These are phyloP conservation scores for Nicotiana tomentosiformis DNA, from an alignment of 257 asterid genomes.

Conservation along the genomic window DNA sequence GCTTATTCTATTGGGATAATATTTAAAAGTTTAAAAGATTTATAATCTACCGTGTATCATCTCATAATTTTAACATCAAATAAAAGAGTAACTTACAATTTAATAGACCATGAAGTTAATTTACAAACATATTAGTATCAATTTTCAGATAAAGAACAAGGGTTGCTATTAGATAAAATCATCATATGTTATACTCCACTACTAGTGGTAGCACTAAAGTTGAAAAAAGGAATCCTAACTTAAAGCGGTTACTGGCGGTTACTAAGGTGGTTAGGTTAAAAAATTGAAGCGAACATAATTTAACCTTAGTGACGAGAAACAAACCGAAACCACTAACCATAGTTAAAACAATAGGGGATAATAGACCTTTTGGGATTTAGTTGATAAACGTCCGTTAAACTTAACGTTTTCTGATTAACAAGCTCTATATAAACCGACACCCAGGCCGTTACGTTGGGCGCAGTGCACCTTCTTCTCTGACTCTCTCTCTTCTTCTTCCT, in stretches of 20 bases:
- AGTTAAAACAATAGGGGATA: constrained; percentile 14
- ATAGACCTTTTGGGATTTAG: constrained; percentile 6
- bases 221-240: constrained; percentile 26
- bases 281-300: not conserved
- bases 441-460: constrained; percentile 61
- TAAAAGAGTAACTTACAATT: not conserved
- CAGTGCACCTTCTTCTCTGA: constrained; percentile 28
- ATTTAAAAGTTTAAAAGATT: not conserved
- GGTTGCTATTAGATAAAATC: not conserved
- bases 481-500: constrained; percentile 19
- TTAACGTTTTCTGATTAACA: constrained; percentile 31
- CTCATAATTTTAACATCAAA: not conserved
- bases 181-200: not conserved
- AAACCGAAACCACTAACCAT: constrained; percentile 16
- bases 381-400: constrained; percentile 49
- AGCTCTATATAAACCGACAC: constrained; percentile 40
- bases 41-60: too few relatives aligned
- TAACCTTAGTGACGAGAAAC: not conserved
- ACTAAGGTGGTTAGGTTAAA: constrained; percentile 26
- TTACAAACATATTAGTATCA: not conserved
- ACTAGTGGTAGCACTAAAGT: constrained; percentile 8
- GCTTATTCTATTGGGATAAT: too few relatives aligned
- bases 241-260: constrained; percentile 39
- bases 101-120: not conserved
- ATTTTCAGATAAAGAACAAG: not conserved